Base-by-base conservation (phyloP, 2,329 filamentous ascomycete species). In the Exophiala sp. region DNA sequence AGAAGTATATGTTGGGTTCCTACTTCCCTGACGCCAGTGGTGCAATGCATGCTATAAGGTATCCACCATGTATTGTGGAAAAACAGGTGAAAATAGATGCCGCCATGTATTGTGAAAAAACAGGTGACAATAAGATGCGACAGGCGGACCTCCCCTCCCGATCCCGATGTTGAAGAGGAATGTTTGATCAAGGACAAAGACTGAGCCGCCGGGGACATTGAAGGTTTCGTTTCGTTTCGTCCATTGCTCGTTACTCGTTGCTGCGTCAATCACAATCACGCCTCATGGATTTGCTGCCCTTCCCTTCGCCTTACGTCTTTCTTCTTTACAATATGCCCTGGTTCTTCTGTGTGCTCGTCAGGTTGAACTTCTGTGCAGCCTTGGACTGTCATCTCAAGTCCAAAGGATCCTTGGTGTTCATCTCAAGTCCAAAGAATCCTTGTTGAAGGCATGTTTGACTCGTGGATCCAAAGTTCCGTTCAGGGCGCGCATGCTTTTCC, bases 271-370 rank as follows among this genome's bases (percentile, higher is more conserved):
- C 48, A 43, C 52, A 52, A 19, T 48, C 41, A 7, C 32, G 35
- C 45, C 48, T 55, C 35, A 32, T 23, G 16, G 38, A 47, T 10
- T 24, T 29, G 18, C 32, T 14, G 11, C 27, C 24, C 34, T 52
- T 80, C 35, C 52, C 54, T 14, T 54, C 54, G n/a, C n/a, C 45
- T 54, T 57, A 18, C 46, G 45, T 34, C 54, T 47, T 43, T 57
- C 51, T 21, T 50, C 23, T n/a, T 48, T 44, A 4, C 54, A 48
- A 37, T 48, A 18, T 46, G 50, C 18, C 52, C 50, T 7, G 52
- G 44, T 47, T 53, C 50, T 8, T 46, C 37, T 47, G 48, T 45
- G 9, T 19, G 47, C 2, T 41, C 51, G n/a, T n/a, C n/a, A n/a
- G n/a, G n/a, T n/a, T n/a, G n/a, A n/a, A n/a, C n/a, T n/a, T n/a